Conservation (phyloP, 1,284 basidiomycete species). For the Rhodotorula sp. region DNA sequence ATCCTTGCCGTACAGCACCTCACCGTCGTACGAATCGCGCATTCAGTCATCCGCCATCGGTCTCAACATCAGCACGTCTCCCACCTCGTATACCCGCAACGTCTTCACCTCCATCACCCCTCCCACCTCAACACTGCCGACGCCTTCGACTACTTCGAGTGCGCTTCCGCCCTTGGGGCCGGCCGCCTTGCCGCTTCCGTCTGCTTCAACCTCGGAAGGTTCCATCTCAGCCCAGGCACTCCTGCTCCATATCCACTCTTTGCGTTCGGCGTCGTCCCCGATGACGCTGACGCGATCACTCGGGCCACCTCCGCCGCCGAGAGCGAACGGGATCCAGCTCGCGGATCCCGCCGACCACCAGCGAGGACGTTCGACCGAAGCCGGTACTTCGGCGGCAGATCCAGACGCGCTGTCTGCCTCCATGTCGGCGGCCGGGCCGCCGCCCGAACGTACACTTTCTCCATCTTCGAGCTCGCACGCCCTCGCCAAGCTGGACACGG, state of each 20-base stretch:
- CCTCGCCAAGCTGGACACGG: constrained; percentile 55
- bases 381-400: constrained; percentile 3
- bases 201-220: constrained; percentile 12
- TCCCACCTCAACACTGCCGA: neutral
- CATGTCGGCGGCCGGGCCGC: neutral
- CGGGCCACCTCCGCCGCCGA: constrained; percentile 7
- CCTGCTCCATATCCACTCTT: constrained; percentile 31
- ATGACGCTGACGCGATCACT: constrained; percentile 35
- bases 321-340: neutral
- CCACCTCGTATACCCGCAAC: neutral
- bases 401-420: neutral
- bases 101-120: neutral
- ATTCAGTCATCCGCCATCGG: neutral
- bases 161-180: neutral
- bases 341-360: constrained; percentile 15
- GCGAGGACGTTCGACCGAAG: constrained; percentile 25
- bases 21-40: constrained; percentile 14
- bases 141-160: neutral
- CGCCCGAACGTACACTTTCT: neutral
- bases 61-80: neutral
- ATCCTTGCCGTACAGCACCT: constrained; percentile 24
- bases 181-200: neutral
- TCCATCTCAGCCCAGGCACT: constrained; percentile 37
- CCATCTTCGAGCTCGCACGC: neutral
- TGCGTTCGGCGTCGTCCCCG: constrained; percentile 29